Conservation (phyloP, 148 eudicot genomes). For the Diospyros lotus region DNA sequence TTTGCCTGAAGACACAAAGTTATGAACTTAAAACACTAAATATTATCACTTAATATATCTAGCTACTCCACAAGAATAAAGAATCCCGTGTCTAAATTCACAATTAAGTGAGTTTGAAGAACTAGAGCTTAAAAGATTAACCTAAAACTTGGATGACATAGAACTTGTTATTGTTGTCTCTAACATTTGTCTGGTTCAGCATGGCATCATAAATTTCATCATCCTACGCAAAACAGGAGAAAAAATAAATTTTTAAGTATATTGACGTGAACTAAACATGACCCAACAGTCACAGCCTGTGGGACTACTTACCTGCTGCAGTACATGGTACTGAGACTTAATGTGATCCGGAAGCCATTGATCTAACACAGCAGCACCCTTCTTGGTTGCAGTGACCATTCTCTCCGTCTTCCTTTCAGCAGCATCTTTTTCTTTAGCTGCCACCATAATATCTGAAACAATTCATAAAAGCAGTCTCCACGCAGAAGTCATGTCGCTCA, state of each 20-base stretch:
- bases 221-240: constrained; percentile 39
- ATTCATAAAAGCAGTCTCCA: not conserved
- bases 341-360: constrained; percentile 73
- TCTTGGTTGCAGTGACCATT: constrained; percentile 78
- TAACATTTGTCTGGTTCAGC: constrained; percentile 97
- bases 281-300: not conserved
- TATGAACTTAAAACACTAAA: not conserved
- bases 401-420: constrained; percentile 56
- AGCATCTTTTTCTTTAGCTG: constrained; percentile 33
- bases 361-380: constrained; percentile 93
- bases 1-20: not conserved
- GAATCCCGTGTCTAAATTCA: not conserved
- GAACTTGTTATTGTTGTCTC: constrained; percentile 92
- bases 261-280: not conserved
- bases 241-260: not conserved
- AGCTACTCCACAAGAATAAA: not conserved
- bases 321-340: constrained; percentile 72
- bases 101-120: not conserved
- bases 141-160: constrained; percentile 86
- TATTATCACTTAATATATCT: too few species aligned
- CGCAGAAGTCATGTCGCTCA: not conserved
- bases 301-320: constrained; percentile 52
- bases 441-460: constrained; percentile 8
- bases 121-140: constrained; percentile 10
- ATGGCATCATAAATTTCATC: constrained; percentile 92